Base-by-base conservation (phyloP, 2,329 filamentous ascomycete species). In the Xylaria digitata region DNA sequence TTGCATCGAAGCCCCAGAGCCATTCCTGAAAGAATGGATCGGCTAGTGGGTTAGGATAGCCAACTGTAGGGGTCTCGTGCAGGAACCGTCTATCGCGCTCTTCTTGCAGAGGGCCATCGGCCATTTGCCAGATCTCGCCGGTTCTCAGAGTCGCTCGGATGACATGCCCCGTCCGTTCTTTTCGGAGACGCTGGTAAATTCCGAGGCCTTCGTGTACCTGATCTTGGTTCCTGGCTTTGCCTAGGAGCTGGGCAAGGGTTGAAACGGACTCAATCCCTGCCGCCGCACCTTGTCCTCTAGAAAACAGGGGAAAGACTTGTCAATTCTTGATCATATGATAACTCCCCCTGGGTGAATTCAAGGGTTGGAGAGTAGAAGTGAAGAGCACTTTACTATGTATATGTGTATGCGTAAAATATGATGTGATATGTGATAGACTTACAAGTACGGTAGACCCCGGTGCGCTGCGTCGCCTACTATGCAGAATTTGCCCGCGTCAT, bases 1-100 rank as follows among this genome's bases (percentile, higher is more conserved):
- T 46, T 6, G 67, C 69, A 34, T 72, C 67, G 37, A 71, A 73
- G 0, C 69, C 69, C 71, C 70, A 72, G 26, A 73, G 26, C 71
- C 70, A 73, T 19, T 58, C 57, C 54, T 72, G 71, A 30, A 72
- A 73, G 64, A 73, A 71, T 1, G 70, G 70, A 42, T 73, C 70
- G 4, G 69, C 69, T 26, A 73, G 30, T 19, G 62, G 65, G 30
- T 73, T 73, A 1, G 70, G 71, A 50, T 55, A 72, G n/a, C 71
- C 70, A 34, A 66, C 66, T 6, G 54, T 70, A 30, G 70, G 71
- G 5, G 45, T 55, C 26, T 71, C 69, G 42, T 46, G 26, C 11
- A 72, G 59, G 6, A 73, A 69, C 30, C 61, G 54, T 26, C 67
- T 62, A 55, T 72, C 66, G 7, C 71, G 69, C 50, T 69, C 69